Conservation (phyloP, 2,329 filamentous ascomycete genomes). For the Cladophialophora bantiana region DNA sequence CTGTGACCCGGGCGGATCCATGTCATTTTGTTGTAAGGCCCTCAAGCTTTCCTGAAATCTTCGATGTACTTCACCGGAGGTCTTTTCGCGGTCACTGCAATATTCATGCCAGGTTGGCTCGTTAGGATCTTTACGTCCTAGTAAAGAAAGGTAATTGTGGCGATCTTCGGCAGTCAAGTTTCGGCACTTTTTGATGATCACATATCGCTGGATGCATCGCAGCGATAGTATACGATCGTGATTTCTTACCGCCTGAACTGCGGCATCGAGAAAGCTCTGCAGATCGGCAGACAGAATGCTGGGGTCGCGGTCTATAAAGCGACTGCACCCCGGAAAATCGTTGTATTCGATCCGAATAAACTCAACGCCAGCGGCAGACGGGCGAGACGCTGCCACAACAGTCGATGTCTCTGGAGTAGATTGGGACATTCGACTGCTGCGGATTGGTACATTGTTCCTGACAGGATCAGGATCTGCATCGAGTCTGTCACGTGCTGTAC, state of each 20-base stretch:
- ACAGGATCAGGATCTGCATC: not conserved
- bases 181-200: not conserved
- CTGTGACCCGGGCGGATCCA: not conserved
- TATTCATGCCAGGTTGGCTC: not conserved
- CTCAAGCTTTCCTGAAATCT: not conserved
- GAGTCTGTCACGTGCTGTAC: not conserved
- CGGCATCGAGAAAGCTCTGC: not conserved
- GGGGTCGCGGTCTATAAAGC: not conserved
- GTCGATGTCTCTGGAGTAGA: not conserved
- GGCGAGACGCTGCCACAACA: not conserved
- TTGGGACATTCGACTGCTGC: not conserved
- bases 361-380: not conserved
- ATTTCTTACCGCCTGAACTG: not conserved
- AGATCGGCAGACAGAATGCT: not conserved
- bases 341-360: not conserved
- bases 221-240: not conserved
- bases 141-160: not conserved
- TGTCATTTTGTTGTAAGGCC: not conserved
- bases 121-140: not conserved
- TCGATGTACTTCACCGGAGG: not conserved
- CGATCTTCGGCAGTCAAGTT: not conserved
- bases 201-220: not conserved
- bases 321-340: not conserved
- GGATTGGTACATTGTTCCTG: not conserved
- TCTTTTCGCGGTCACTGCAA: not conserved